Evolutionary conservation across 164 flowering plant species (phyloP).

Genomic region (Euptelea pleiosperma): DNA sequence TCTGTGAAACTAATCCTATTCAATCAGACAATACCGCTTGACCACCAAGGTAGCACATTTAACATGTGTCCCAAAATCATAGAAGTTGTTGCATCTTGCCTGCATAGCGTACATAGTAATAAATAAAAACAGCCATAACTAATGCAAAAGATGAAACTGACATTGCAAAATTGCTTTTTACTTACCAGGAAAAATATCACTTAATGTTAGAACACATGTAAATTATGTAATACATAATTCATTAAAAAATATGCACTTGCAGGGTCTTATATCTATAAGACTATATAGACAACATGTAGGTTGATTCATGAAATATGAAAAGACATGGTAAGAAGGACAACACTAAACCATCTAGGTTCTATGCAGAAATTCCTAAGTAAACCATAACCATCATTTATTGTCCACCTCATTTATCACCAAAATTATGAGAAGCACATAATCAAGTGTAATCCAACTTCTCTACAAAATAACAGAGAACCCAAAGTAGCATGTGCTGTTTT

Average conservation of each 20-base stretch:
- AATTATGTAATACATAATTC: background rate
- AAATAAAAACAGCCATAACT: background rate
- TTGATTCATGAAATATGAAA: slow-evolving; percentile 5
- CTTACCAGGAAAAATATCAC: background rate
- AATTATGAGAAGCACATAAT: background rate
- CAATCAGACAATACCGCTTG: background rate
- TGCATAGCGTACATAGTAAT: background rate
- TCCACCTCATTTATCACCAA: background rate
- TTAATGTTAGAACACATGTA: background rate
- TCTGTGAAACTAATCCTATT: background rate
- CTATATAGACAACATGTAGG: background rate
- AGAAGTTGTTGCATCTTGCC: background rate
- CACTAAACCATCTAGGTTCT: background rate
- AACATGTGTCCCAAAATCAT: background rate
- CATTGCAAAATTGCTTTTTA: too few relatives aligned
- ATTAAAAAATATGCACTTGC: background rate
- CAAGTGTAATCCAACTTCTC: background rate
- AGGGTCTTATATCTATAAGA: slow-evolving; percentile 3
- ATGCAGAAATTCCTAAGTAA: background rate
- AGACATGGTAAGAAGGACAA: background rate
- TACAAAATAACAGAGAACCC: slow-evolving; percentile 5
- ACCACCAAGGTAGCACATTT: background rate
- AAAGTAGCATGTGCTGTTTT: slow-evolving; percentile 19
- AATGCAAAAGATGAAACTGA: background rate
- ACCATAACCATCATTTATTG: background rate